Conservation (phyloP, 768 basidiomycete species). For the Auriscalpium microsporum region DNA sequence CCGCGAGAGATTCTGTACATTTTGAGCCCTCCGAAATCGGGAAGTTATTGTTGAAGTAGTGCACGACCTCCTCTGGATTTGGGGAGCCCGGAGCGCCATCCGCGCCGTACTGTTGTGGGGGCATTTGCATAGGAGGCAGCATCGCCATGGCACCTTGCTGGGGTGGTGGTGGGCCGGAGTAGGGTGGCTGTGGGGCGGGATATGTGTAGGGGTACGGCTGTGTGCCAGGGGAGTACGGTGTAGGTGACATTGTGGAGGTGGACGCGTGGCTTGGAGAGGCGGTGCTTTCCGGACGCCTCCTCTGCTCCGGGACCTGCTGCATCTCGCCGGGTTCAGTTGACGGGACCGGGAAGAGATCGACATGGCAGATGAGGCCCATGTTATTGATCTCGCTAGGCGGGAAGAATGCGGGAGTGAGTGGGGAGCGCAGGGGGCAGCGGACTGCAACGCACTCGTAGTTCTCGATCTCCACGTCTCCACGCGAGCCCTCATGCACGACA, state of each 20-base stretch:
- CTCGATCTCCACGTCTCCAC: slow-evolving; percentile 10
- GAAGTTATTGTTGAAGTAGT: slow-evolving; percentile 28
- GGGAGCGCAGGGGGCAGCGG: background rate
- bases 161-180: background rate
- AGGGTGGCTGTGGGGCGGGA: slow-evolving; percentile 14
- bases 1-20: slow-evolving; percentile 45
- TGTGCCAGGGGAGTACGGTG: slow-evolving; percentile 12
- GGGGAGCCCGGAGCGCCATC: background rate
- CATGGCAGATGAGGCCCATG: slow-evolving; percentile 68
- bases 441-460: slow-evolving; percentile 11
- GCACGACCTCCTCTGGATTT: slow-evolving; percentile 31
- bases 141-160: background rate
- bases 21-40: slow-evolving; percentile 43
- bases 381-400: slow-evolving; percentile 44
- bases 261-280: slow-evolving; percentile 9
- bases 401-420: too few species aligned
- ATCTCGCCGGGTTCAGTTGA: slow-evolving; percentile 7
- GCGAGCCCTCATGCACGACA: slow-evolving; percentile 4
- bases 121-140: background rate
- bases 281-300: slow-evolving; percentile 1
- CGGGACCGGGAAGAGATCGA: slow-evolving; percentile 62
- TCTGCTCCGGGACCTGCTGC: slow-evolving; percentile 3
- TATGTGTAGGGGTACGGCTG: slow-evolving; percentile 15
- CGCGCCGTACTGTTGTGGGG: slow-evolving; percentile 3
- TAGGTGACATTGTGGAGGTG: slow-evolving; percentile 12